These are phyloP conservation scores for Eimeria maxima DNA, from an alignment of 169 alveolate species.

Conservation along the genomic window DNA sequence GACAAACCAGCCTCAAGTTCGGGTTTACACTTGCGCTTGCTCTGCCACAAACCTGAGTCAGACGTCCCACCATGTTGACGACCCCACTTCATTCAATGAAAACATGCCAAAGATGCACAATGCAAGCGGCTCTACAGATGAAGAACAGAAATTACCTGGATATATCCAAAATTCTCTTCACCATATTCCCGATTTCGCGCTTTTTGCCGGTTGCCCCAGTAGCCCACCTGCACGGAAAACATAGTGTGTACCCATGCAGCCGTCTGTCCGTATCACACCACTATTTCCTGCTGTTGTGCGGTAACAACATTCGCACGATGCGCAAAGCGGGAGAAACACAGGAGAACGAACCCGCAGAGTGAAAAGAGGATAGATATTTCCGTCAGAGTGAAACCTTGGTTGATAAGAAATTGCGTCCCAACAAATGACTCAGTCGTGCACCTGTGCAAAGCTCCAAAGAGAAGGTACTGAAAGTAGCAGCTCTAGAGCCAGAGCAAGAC, in stretches of 20 bases:
- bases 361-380: conserved; percentile 48
- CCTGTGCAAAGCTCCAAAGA: conserved; percentile 56
- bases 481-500: neutral
- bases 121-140: neutral
- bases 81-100: neutral
- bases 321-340: neutral
- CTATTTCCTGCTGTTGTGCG: neutral
- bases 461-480: neutral
- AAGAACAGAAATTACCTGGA: conserved; percentile 33
- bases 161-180: conserved; percentile 70
- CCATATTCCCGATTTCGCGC: conserved; percentile 66
- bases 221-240: conserved; percentile 77
- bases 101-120: neutral
- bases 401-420: conserved; percentile 62
- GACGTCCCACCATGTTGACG: neutral
- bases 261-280: neutral
- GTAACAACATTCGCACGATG: neutral
- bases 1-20: neutral
- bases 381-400: conserved; percentile 52
- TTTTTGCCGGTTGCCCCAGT: conserved; percentile 73
- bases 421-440: conserved; percentile 78
- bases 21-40: neutral
- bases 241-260: neutral
- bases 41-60: neutral
- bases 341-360: conserved; percentile 55